Conservation (phyloP, 768 basidiomycete genomes). For the Mycena filopes region DNA sequence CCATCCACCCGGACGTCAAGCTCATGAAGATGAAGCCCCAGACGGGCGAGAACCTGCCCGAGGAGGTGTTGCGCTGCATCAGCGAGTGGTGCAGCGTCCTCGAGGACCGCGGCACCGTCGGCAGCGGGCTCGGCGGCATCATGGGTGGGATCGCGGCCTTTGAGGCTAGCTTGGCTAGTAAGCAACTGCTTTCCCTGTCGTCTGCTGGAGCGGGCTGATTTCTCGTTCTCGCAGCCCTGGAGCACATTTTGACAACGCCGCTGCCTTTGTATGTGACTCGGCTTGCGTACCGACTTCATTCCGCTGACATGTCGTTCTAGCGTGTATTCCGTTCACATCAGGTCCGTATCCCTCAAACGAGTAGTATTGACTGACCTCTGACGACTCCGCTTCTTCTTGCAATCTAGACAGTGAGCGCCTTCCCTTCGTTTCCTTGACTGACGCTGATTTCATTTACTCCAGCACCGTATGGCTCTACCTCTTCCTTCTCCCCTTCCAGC, state of each 20-base stretch:
- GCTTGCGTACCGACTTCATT: not conserved
- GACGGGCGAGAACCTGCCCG: slow-evolving; percentile 65
- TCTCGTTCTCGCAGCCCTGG: slow-evolving; percentile 52
- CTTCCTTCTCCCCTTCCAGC: slow-evolving; percentile 83
- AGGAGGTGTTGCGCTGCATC: slow-evolving; percentile 64
- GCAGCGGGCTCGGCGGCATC: slow-evolving; percentile 57
- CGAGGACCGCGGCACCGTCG: slow-evolving; percentile 67
- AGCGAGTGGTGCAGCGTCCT: slow-evolving; percentile 69
- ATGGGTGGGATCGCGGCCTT: slow-evolving; percentile 59
- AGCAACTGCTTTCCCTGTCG: slow-evolving; percentile 30
- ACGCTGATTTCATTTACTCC: not conserved
- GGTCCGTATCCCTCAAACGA: slow-evolving; percentile 41
- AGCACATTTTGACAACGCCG: slow-evolving; percentile 71
- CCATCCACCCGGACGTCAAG: slow-evolving; percentile 44
- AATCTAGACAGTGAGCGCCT: slow-evolving; percentile 46
- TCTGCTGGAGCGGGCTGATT: not conserved
- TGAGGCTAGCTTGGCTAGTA: slow-evolving; percentile 64
- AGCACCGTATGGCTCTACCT: slow-evolving; percentile 79
- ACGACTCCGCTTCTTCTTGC: not conserved
- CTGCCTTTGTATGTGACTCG: slow-evolving; percentile 65
- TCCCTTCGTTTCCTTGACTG: not conserved
- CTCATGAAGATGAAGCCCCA: slow-evolving; percentile 36
- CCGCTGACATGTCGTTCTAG: slow-evolving; percentile 42
- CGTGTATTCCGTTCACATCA: slow-evolving; percentile 73
- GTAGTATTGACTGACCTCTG: slow-evolving; percentile 2